Evolutionary conservation across 345 rosid species (phyloP).

Genomic region (Pistacia atlantica): DNA sequence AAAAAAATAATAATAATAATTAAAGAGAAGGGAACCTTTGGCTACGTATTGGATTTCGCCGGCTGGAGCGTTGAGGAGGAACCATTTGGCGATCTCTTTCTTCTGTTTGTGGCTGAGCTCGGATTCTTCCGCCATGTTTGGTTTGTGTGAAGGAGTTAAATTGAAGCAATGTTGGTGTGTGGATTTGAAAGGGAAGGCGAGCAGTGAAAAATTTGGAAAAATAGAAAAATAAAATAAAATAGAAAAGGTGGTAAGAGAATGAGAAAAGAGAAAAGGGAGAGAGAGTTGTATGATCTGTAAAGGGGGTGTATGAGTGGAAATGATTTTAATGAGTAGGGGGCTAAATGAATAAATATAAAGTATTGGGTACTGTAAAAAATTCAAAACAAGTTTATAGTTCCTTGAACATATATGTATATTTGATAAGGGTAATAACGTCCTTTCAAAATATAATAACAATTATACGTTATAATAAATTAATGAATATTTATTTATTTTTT

Average conservation of each 20-base stretch:
- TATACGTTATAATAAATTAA: too few relatives aligned
- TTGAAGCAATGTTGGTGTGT: background rate
- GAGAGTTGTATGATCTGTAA: constrained; percentile 25
- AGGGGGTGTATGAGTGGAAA: constrained; percentile 17
- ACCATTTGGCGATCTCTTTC: constrained; percentile 99
- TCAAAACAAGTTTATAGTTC: too few relatives aligned
- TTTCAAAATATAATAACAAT: too few relatives aligned
- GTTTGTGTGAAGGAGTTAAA: background rate
- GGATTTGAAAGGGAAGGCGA: background rate
- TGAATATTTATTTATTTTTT: too few relatives aligned
- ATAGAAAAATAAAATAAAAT: background rate
- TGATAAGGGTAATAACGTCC: too few relatives aligned
- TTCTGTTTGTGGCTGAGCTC: constrained; percentile 73
- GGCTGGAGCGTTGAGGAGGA: constrained; percentile 90
- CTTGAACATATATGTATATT: too few relatives aligned
- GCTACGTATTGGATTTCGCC: constrained; percentile 98
- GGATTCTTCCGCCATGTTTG: constrained; percentile 57
- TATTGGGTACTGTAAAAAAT: background rate
- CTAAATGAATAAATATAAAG: background rate
- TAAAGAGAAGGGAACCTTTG: constrained; percentile 52
- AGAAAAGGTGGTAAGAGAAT: constrained; percentile 12
- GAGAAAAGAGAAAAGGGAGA: constrained; percentile 16
- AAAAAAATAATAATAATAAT: background rate
- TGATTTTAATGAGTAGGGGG: constrained; percentile 17
- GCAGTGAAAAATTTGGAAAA: background rate